A percentile compares a stretch with the other conserved stretches of the same genome.
Conservation (phyloP, 2,329 filamentous ascomycete genomes). For the Gaeumannomyces tritici region DNA sequence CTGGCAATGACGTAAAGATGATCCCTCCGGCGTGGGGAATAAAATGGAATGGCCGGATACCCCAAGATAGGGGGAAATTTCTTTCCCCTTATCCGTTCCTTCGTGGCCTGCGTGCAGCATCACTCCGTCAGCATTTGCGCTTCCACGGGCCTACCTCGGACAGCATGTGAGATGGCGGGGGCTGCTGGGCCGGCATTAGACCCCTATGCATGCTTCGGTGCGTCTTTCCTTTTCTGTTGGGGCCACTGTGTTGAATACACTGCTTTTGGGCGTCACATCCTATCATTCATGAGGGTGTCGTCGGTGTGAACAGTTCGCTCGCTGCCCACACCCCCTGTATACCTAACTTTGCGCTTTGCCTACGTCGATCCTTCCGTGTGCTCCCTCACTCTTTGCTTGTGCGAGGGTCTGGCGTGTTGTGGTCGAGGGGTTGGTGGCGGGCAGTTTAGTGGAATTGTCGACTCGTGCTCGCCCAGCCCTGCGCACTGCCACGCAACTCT, state of each 20-base stretch:
- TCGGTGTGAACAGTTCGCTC: neutral
- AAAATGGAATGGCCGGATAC: neutral
- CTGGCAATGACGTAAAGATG: neutral
- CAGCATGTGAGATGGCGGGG: neutral
- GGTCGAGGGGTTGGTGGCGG: too few species aligned
- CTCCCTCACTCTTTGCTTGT: too few species aligned
- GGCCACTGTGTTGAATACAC: neutral
- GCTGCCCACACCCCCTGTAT: neutral
- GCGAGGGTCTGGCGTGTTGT: too few species aligned
- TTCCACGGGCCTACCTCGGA: neutral
- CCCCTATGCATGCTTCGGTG: neutral
- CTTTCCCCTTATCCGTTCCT: neutral
- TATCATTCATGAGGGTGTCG: neutral
- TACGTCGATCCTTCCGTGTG: too few species aligned
- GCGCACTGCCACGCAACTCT: neutral
- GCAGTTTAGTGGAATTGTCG: neutral
- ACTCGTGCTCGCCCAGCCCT: neutral
- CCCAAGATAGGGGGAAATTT: neutral
- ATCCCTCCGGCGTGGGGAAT: neutral
- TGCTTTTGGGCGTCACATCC: too few species aligned
- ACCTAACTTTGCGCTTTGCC: too few species aligned
- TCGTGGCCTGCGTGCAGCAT: neutral
- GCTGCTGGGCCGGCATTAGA: neutral
- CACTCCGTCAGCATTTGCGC: too few species aligned
- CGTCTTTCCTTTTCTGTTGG: neutral